Base-by-base conservation (phyloP, 2,329 filamentous ascomycete species). In the Claviceps pazoutovae region DNA sequence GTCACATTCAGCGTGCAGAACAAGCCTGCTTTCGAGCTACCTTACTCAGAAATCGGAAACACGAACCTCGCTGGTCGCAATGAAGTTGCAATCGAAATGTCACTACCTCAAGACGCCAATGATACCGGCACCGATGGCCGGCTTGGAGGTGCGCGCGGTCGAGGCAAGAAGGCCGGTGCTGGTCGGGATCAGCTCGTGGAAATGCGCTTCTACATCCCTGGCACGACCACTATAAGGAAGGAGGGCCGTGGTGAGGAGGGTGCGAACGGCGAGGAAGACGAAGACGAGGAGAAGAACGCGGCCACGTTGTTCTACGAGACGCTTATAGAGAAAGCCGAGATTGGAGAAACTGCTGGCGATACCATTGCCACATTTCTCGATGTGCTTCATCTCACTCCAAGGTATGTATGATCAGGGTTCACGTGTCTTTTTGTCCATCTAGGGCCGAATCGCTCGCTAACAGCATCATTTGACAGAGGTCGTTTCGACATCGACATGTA, bases 401-500 rank as follows among this genome's bases (percentile, higher is more conserved):
- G 86, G 86, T 87, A 71, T 14, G 86, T 87, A 71, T 14, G 54
- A 51, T 45, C 30, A 36, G 3, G 7, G 3, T 6, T 38, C 7
- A n/a, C 7, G 13, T 8, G 3, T 39, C 23, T 13, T 38, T 37
- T 34, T 11, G 30, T 11, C 9, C 8, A 30, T 44, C 14, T 14
- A 5, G 17, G 5, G 21, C 21, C 3, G 38, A 16, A 3, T 19
- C 5, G 5, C 4, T n/a, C 38, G 41, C 39, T 53, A 44, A 49
- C 41, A 13, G 16, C 16, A 41, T 37, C 42, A 7, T 43, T 49
- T 44, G 56, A 55, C 69, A 90, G 93, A 86, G 94, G 93, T 67
- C 91, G 93, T 59, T 98, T 98, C 76, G 93, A 97, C 68, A 95
- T 98, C 71, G 93, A 98, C 68, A 95, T 98, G 86, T 98, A 98